phyloP scores from a whole-genome alignment of 805 yeast species.

The Cyberlindnera americana region DNA sequence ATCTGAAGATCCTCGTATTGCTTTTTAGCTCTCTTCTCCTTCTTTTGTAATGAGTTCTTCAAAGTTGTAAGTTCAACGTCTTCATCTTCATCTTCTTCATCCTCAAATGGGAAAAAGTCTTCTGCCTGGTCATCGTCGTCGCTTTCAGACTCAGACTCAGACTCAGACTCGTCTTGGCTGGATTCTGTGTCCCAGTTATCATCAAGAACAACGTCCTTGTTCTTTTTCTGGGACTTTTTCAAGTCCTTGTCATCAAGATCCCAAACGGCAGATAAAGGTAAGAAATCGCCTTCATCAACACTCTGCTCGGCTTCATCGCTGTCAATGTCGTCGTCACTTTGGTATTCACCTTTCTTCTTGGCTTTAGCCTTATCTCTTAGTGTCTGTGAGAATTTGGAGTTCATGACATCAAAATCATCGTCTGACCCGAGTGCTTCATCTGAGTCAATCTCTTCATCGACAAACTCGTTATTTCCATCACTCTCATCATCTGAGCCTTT shows the following conservation, averaged over 20 bases:
- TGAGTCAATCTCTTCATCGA: constrained; percentile 71
- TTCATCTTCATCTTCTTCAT: constrained; percentile 40
- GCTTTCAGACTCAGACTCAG: constrained; percentile 17
- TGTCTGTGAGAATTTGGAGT: constrained; percentile 66
- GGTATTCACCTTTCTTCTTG: constrained; percentile 25
- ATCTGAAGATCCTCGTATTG: constrained; percentile 50
- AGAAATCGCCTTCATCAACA: constrained; percentile 70
- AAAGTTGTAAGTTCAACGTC: constrained; percentile 53
- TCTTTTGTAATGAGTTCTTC: constrained; percentile 34
- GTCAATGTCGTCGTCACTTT: constrained; percentile 19
- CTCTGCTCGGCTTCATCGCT: constrained; percentile 57
- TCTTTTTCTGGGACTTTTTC: constrained; percentile 26
- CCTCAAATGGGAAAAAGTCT: constrained; percentile 44
- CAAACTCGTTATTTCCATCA: constrained; percentile 33
- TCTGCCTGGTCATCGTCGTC: constrained; percentile 27
- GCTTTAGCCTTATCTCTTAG: constrained; percentile 52
- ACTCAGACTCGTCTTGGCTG: constrained; percentile 23
- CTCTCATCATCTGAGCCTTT: constrained; percentile 26
- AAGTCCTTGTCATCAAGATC: constrained; percentile 65
- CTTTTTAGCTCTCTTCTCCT: constrained; percentile 39
- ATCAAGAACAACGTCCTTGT: constrained; percentile 21
- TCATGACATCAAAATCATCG: constrained; percentile 61
- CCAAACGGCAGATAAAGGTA: constrained; percentile 86
- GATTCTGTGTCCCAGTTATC: constrained; percentile 24
- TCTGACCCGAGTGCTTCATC: constrained; percentile 88